Percentiles rank a stretch among this genome's conserved stretches.
These are phyloP conservation scores for Bauhinia variegata DNA, from an alignment of 306 rosid species.

Conservation along the genomic window DNA sequence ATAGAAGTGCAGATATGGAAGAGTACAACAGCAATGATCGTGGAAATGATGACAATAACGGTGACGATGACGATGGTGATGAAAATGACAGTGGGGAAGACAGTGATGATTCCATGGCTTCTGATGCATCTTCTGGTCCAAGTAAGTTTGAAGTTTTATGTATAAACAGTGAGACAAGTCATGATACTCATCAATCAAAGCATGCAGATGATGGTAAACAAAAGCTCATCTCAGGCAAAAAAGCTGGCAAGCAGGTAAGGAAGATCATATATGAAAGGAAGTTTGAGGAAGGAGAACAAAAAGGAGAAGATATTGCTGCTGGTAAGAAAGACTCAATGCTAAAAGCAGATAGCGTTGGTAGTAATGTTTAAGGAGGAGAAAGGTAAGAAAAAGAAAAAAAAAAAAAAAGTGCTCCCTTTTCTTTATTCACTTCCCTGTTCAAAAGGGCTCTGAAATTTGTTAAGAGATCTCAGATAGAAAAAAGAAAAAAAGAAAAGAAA, in stretches of 20 bases:
- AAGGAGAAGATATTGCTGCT: background rate
- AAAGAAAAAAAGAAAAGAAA: too few species aligned
- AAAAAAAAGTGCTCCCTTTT: background rate
- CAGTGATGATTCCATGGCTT: slow-evolving; percentile 73
- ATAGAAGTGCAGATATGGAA: slow-evolving; percentile 16
- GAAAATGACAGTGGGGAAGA: slow-evolving; percentile 29
- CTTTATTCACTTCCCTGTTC: background rate
- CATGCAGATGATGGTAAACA: slow-evolving; percentile 20
- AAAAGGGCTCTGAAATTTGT: too few species aligned
- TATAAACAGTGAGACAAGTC: slow-evolving; percentile 39
- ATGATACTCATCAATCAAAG: slow-evolving; percentile 19
- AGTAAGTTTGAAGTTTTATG: slow-evolving; percentile 41
- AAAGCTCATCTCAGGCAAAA: slow-evolving; percentile 44
- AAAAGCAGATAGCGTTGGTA: slow-evolving; percentile 60
- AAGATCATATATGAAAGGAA: slow-evolving; percentile 36
- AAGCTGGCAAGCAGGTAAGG: slow-evolving; percentile 39
- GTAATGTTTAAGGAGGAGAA: slow-evolving; percentile 52
- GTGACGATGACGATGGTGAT: background rate
- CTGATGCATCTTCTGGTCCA: slow-evolving; percentile 84
- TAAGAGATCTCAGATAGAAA: too few species aligned
- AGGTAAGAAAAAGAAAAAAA: slow-evolving; percentile 48
- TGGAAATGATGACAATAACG: slow-evolving; percentile 20
- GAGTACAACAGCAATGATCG: slow-evolving; percentile 15
- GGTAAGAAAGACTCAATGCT: slow-evolving; percentile 18
- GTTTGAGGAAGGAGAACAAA: slow-evolving; percentile 35